A percentile compares a stretch with the other conserved stretches of the same genome.
phyloP scores from a whole-genome alignment of 2,329 filamentous ascomycete genomes.

The Sordariomycetes sp. region DNA sequence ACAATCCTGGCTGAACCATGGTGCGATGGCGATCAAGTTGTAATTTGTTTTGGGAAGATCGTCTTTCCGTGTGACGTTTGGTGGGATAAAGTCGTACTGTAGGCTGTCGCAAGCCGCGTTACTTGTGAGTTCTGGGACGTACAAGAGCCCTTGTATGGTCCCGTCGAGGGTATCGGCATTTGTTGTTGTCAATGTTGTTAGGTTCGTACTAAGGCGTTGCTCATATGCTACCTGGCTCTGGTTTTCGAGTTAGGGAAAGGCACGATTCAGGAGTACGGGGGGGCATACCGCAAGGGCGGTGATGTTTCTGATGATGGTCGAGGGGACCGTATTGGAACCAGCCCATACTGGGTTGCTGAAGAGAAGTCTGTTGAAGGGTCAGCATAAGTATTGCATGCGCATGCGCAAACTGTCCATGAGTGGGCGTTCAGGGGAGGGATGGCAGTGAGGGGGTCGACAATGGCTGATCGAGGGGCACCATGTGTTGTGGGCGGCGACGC shows the following conservation, averaged over 20 bases:
- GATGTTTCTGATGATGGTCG: constrained; percentile 47
- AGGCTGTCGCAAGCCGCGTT: constrained; percentile 53
- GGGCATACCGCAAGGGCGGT: constrained; percentile 42
- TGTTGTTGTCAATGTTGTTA: constrained; percentile 69
- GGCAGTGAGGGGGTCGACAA: neutral
- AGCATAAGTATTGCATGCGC: constrained; percentile 1
- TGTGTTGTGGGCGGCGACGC: too few species aligned
- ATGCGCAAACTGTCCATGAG: neutral
- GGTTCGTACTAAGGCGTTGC: constrained; percentile 41
- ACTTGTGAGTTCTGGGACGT: constrained; percentile 61
- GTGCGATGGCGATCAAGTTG: constrained; percentile 71
- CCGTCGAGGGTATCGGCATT: constrained; percentile 50
- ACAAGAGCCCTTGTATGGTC: constrained; percentile 69
- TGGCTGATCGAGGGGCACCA: too few species aligned
- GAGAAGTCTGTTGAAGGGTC: constrained; percentile 33
- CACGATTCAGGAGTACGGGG: neutral
- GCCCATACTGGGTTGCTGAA: constrained; percentile 51
- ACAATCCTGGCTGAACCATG: constrained; percentile 73
- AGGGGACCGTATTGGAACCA: constrained; percentile 37
- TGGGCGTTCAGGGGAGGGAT: neutral
- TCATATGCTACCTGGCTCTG: constrained; percentile 42
- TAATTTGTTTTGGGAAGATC: constrained; percentile 63
- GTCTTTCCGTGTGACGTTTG: constrained; percentile 63
- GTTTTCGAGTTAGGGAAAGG: too few species aligned
- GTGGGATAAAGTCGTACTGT: constrained; percentile 58